Evolutionary conservation across 1,139 yeast genomes (phyloP), one percentile per base, ranked within the genome.

Genomic region (Kurtzmaniella quercitrusa): DNA sequence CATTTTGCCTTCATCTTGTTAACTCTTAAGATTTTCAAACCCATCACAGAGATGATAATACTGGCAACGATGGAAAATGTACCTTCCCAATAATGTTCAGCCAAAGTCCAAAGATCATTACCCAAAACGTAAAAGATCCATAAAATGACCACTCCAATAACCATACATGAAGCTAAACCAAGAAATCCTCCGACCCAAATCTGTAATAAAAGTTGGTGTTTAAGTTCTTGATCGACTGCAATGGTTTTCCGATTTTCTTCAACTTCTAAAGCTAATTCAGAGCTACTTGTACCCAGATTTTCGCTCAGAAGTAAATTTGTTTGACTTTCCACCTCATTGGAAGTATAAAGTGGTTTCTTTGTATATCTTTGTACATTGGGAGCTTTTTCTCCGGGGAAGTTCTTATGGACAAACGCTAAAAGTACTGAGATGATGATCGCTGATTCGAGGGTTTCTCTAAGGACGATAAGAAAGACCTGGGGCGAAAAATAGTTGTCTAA

Each of bases 1-100:
- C 97, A 90, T 64, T 89, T 89, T 48, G 80, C 81, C 65, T 87
- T 88, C 89, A 89, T 80, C 42, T 60, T 66, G 46, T 61, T 68
- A 19, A 72, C 73, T 33, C 77, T 56, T 29, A 72, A 58, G 12
- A 72, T 68, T 45, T 71, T 70, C 17, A 70, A 52, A 1, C 77
- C 77, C 77, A 72, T 72, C 5, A 67, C 60, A 1, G 77, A 69
- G 16, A 72, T 72, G 39, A 72, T 70, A 6, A 70, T 49, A 50
- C 75, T 68, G 34, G 77, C 76, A 18, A 70, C 38, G 3, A 72
- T 68, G 2, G 76, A 70, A 44, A 72, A 72, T 1, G 66, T 58
- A 1, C 75, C 75, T 50, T 71, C 77, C 77, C 77, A 72, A 47
- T 71, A 71, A 50, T 72, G 77, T 49, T 72, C 77, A 2, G 76